These are phyloP conservation scores for Cryptococcus deneoformans DNA, from an alignment of 1,284 basidiomycete genomes.

Conservation along the genomic window DNA sequence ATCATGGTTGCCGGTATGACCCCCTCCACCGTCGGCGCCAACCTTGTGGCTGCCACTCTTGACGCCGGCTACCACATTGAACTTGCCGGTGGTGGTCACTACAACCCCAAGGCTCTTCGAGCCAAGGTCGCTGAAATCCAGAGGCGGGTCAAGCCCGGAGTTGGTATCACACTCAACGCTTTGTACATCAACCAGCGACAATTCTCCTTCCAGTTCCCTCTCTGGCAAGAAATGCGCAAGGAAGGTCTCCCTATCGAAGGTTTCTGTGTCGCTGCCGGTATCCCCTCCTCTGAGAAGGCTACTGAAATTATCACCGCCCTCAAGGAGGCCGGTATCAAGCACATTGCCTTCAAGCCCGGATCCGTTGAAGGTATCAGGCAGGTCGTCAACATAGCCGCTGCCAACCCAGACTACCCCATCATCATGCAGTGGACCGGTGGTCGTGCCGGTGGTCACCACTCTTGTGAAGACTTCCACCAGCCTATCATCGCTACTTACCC, in stretches of 20 bases:
- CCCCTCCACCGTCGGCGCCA: conserved; percentile 86
- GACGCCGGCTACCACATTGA: conserved; percentile 95
- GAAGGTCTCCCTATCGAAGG: conserved; percentile 96
- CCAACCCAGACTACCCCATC: conserved; percentile 96
- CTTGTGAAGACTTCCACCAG: conserved; percentile 98
- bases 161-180: conserved; percentile 90
- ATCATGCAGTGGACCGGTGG: conserved; percentile 99
- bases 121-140: conserved; percentile 88
- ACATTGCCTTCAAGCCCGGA: conserved; percentile 96
- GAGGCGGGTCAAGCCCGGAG: conserved; percentile 72
- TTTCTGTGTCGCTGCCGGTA: conserved; percentile 96
- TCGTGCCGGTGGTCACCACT: conserved; percentile 98
- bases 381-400: conserved; percentile 90
- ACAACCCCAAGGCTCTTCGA: conserved; percentile 83
- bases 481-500: conserved; percentile 89
- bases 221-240: conserved; percentile 95
- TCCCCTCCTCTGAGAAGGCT: conserved; percentile 89
- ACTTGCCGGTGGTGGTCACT: conserved; percentile 96
- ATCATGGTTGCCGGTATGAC: conserved; percentile 99
- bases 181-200: conserved; percentile 99
- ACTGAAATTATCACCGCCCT: conserved; percentile 84
- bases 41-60: conserved; percentile 87
- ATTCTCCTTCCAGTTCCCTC: conserved; percentile 92
- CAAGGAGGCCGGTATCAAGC: conserved; percentile 78
- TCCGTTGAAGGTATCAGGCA: conserved; percentile 96